A percentile compares a stretch with the other conserved stretches of the same genome.
Conservation (phyloP, 441 rosid species). For the Adansonia gregorii region DNA sequence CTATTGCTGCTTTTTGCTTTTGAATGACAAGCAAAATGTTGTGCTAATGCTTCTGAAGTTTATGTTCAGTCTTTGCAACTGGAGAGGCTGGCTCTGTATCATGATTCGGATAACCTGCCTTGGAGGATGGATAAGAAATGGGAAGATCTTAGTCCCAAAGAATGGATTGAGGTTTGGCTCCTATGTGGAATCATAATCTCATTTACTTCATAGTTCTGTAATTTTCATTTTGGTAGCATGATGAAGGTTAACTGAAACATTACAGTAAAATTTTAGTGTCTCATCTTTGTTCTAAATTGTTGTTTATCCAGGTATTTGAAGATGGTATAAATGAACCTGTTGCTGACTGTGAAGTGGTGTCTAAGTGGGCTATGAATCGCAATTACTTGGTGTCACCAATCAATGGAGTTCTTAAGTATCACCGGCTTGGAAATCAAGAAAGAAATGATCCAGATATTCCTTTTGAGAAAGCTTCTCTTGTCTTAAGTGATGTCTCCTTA, state of each 20-base stretch:
- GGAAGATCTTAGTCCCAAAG: conserved; percentile 88
- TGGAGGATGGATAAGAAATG: conserved; percentile 87
- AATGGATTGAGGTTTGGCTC: conserved; percentile 93
- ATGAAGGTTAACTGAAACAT: conserved; percentile 16
- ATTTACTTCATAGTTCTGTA: not conserved
- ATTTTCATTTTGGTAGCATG: not conserved
- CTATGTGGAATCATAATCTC: conserved; percentile 28
- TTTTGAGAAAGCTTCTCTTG: conserved; percentile 88
- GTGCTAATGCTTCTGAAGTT: conserved; percentile 37
- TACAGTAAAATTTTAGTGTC: not conserved
- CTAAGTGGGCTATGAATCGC: conserved; percentile 84
- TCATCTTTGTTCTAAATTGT: conserved; percentile 13
- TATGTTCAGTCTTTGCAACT: conserved; percentile 84
- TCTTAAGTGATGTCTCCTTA: conserved; percentile 81
- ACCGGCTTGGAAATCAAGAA: conserved; percentile 96
- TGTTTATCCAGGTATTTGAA: conserved; percentile 75
- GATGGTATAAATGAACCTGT: conserved; percentile 85
- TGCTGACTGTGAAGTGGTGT: conserved; percentile 40
- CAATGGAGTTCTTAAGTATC: conserved; percentile 91
- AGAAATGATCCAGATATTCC: conserved; percentile 90
- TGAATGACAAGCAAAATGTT: conserved; percentile 19
- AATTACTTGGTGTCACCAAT: conserved; percentile 88
- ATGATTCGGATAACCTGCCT: conserved; percentile 76
- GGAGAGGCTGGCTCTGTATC: conserved; percentile 94
- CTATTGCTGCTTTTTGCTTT: conserved; percentile 34